Conservation (phyloP, 1,284 basidiomycete species). For the Naganishia liquefaciens region DNA sequence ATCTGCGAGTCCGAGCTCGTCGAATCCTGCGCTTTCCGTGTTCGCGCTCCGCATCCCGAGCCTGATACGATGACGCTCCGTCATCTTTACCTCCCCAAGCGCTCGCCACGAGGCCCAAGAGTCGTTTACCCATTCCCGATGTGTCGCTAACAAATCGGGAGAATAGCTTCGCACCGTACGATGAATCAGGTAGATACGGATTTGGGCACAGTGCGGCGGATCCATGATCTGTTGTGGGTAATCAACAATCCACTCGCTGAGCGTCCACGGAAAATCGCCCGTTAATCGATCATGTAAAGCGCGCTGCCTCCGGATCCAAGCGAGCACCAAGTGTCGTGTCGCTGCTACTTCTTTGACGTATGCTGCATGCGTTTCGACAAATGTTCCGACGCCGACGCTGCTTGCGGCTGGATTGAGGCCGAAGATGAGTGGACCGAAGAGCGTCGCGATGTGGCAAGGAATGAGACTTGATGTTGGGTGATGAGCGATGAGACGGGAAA, state of each 20-base stretch:
- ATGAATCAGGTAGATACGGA: conserved; percentile 69
- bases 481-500: conserved; percentile 76
- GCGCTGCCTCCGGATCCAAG: conserved; percentile 78
- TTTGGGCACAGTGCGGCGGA: conserved; percentile 49
- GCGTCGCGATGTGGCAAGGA: conserved; percentile 76
- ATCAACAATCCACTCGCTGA: conserved; percentile 81
- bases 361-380: conserved; percentile 66
- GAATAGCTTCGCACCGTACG: conserved; percentile 80
- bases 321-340: conserved; percentile 81
- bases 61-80: conserved; percentile 22
- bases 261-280: conserved; percentile 69
- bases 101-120: not conserved
- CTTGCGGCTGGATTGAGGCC: conserved; percentile 61
- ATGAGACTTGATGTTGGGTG: conserved; percentile 77
- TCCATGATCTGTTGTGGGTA: conserved; percentile 65
- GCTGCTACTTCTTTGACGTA: conserved; percentile 79
- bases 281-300: conserved; percentile 60
- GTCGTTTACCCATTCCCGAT: conserved; percentile 66
- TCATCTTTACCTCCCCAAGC: not conserved
- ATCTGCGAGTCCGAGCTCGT: conserved; percentile 68
- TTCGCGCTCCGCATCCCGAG: not conserved
- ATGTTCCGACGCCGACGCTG: not conserved
- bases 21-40: conserved; percentile 73
- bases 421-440: conserved; percentile 84
- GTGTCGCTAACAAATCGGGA: conserved; percentile 70